A percentile compares a stretch with the other conserved stretches of the same genome.
These are phyloP conservation scores for Fusarium camptoceras DNA, from an alignment of 2,329 filamentous ascomycete genomes.

Conservation along the genomic window DNA sequence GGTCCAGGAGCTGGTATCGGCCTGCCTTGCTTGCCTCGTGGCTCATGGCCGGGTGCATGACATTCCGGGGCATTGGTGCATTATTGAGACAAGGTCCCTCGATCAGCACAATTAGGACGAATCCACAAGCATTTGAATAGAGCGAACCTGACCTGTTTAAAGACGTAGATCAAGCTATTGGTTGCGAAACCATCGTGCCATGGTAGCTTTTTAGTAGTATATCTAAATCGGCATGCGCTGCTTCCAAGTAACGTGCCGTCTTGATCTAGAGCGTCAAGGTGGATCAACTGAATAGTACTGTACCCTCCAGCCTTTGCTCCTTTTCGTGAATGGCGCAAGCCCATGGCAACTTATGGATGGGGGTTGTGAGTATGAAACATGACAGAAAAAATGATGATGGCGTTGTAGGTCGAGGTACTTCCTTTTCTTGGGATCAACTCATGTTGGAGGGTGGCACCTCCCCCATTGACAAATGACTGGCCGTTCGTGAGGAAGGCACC, in stretches of 20 bases:
- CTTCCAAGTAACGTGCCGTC: conserved; percentile 8
- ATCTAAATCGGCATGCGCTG: conserved; percentile 10
- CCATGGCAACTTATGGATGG: not conserved
- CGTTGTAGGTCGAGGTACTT: conserved; percentile 6
- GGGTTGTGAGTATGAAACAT: not conserved
- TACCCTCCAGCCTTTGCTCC: not conserved
- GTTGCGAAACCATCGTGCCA: conserved; percentile 10
- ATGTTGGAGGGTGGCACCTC: not conserved
- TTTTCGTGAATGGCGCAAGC: not conserved
- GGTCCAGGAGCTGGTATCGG: conserved; percentile 17
- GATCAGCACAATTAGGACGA: not conserved
- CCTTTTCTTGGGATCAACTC: not conserved
- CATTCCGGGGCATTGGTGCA: conserved; percentile 29
- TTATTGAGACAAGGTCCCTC: conserved; percentile 29
- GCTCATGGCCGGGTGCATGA: conserved; percentile 30
- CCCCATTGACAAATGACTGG: not conserved
- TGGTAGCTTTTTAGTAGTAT: not conserved
- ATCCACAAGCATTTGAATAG: not conserved
- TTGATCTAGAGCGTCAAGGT: not conserved
- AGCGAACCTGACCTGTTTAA: not conserved
- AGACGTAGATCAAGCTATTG: not conserved
- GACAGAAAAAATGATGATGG: conserved; percentile 8
- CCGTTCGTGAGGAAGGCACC: conserved; percentile 14
- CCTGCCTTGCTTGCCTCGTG: conserved; percentile 34
- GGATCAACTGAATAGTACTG: not conserved